Evolutionary conservation across 164 flowering plant genomes (phyloP), one percentile per base, ranked within the genome.

Genomic region (Euptelea pleiosperma): DNA sequence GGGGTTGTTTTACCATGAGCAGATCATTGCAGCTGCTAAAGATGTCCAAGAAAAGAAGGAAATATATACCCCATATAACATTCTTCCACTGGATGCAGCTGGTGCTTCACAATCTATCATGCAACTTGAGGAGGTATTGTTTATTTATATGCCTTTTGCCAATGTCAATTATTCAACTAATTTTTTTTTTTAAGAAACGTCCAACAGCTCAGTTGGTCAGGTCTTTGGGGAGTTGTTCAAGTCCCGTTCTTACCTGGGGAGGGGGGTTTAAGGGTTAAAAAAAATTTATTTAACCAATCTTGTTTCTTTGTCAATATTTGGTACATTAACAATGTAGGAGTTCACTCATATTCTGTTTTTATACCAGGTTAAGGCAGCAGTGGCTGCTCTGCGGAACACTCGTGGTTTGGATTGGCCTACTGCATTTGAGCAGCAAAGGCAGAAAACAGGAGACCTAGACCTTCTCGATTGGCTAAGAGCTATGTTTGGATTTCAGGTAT

Each of bases 41-140:
- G 93, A 86, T 85, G 99, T 91, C 62, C 93, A 88, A 63, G 96
- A 86, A 65, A 94, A 86, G 84, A 89, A 77, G 58, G 94, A 94
- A 75, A 86, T 86, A 16, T 94, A 88, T 64, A 70, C 82, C n/a
- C 96, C 99, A 0, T 94, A 79, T 62, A 94, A 94, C 75, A 90
- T 94, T 68, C 95, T 94, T 71, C 99, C 99, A 21, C 70, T 94
- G 71, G 97, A 91, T 77, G 76, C 96, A 37, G 95, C 91, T 65
- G 96, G 99, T 22, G 85, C 93, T 54, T 77, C 91, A 18, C 95
- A 88, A 65, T 72, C 91, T 48, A 82, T 86, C 50, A 87, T 94
- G 97, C 97, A 88, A 67, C 84, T 88, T 44, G 95, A 88, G 69
- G 99, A 94, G 99, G 98, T 89, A n/a, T n/a, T n/a, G n/a, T n/a